A percentile compares a stretch with the other conserved stretches of the same genome.
Evolutionary conservation across 1,139 yeast genomes (phyloP).

Genomic region (Pichia cactophila): DNA sequence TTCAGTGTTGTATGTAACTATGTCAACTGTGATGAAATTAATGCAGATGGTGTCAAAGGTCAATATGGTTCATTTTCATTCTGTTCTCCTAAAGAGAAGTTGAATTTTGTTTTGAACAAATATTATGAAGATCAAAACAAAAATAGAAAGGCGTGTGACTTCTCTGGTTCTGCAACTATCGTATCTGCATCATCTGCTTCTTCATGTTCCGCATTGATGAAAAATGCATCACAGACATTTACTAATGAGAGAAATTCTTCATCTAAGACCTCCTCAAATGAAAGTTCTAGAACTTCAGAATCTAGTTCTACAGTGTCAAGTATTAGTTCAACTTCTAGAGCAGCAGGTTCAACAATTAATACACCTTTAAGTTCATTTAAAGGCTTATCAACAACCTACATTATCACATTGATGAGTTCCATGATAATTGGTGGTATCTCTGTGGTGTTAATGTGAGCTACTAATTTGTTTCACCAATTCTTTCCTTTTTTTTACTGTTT

Average conservation of each 20-base stretch:
- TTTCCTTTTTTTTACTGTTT: background rate
- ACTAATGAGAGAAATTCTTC: slow-evolving; percentile 31
- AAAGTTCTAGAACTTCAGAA: background rate
- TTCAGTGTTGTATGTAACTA: slow-evolving; percentile 50
- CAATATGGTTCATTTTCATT: slow-evolving; percentile 58
- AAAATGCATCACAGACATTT: slow-evolving; percentile 32
- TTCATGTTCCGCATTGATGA: slow-evolving; percentile 34
- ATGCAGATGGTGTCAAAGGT: slow-evolving; percentile 53
- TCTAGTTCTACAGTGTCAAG: slow-evolving; percentile 12
- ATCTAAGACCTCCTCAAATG: slow-evolving; percentile 23
- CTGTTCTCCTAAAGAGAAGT: slow-evolving; percentile 55
- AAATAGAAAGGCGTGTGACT: slow-evolving; percentile 50
- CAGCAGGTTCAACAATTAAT: slow-evolving; percentile 15
- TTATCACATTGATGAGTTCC: slow-evolving; percentile 8
- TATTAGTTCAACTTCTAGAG: slow-evolving; percentile 15
- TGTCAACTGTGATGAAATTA: slow-evolving; percentile 47
- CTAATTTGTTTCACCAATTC: background rate
- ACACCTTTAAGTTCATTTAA: slow-evolving; percentile 11
- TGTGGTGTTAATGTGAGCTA: background rate
- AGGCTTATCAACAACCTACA: slow-evolving; percentile 10
- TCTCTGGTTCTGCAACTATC: slow-evolving; percentile 55
- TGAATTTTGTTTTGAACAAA: slow-evolving; percentile 55
- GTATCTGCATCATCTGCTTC: slow-evolving; percentile 26
- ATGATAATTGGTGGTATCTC: slow-evolving; percentile 9
- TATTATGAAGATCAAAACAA: slow-evolving; percentile 50